Conservation (phyloP, 2,329 filamentous ascomycete genomes). For the Trichophyton simii region DNA sequence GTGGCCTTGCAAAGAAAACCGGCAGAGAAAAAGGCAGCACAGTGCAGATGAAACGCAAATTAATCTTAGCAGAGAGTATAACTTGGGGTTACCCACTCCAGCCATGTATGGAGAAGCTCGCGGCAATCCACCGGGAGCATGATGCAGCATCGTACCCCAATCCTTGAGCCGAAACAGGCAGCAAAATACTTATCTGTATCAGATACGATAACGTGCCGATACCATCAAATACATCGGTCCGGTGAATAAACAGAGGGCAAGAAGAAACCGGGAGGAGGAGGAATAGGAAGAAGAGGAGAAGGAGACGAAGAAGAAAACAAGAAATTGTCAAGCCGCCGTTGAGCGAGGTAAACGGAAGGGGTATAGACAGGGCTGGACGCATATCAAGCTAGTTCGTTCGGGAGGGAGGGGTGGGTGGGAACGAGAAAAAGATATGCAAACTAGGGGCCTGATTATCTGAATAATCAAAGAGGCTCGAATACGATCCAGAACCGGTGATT, state of each 20-base stretch:
- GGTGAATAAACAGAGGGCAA: background rate
- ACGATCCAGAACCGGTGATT: conserved; percentile 1
- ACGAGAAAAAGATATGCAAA: background rate
- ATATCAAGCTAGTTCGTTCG: background rate
- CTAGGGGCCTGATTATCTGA: background rate
- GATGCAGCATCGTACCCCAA: background rate
- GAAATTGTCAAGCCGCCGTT: background rate
- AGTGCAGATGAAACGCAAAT: conserved; percentile 1
- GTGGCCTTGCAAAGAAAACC: background rate
- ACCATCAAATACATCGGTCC: background rate
- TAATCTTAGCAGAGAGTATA: background rate
- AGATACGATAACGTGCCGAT: background rate
- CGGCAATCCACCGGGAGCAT: background rate
- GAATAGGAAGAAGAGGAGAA: background rate
- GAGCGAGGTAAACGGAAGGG: background rate
- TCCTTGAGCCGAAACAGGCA: background rate
- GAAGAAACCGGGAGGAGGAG: background rate
- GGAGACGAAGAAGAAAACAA: background rate
- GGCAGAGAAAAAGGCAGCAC: background rate
- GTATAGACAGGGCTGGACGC: background rate
- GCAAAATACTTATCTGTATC: background rate
- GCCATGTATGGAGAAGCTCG: too few species aligned
- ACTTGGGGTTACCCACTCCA: background rate
- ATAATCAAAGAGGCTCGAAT: conserved; percentile 4
- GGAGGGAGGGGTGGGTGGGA: background rate